Conservation (phyloP, 371 early-diverging fungal genomes). For the Rhizopus sp. region DNA sequence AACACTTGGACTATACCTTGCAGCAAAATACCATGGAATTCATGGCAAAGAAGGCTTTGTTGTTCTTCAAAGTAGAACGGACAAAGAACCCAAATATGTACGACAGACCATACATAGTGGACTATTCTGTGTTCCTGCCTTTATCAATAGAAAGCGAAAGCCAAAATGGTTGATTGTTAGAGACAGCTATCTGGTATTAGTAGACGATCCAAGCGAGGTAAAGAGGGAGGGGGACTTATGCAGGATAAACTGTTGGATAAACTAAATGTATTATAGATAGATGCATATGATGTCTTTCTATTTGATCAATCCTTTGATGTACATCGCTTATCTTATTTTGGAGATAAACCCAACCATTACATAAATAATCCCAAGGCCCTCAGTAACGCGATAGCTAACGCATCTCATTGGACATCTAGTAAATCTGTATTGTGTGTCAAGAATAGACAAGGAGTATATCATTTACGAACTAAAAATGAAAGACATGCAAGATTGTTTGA, state of each 20-base stretch:
- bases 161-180: constrained; percentile 64
- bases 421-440: constrained; percentile 41
- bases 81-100: constrained; percentile 21
- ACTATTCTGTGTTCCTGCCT: constrained; percentile 13
- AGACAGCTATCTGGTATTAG: constrained; percentile 59
- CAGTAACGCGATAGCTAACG: constrained; percentile 38
- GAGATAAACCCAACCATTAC: constrained; percentile 14
- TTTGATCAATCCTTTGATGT: constrained; percentile 51
- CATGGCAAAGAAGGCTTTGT: constrained; percentile 67
- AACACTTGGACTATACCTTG: constrained; percentile 35
- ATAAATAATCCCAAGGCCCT: constrained; percentile 19
- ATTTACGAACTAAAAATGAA: constrained; percentile 58
- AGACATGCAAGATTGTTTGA: constrained; percentile 54
- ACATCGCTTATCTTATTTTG: constrained; percentile 20
- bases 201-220: constrained; percentile 35
- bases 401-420: constrained; percentile 37
- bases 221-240: neutral
- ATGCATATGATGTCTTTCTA: constrained; percentile 55
- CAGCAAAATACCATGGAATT: constrained; percentile 47
- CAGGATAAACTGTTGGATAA: neutral
- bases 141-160: constrained; percentile 11
- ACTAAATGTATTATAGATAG: constrained; percentile 28
- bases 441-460: constrained; percentile 48
- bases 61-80: constrained; percentile 31
- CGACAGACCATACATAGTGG: constrained; percentile 14